These are phyloP conservation scores for Fusarium siculi DNA, from an alignment of 2,329 filamentous ascomycete species.

Conservation along the genomic window DNA sequence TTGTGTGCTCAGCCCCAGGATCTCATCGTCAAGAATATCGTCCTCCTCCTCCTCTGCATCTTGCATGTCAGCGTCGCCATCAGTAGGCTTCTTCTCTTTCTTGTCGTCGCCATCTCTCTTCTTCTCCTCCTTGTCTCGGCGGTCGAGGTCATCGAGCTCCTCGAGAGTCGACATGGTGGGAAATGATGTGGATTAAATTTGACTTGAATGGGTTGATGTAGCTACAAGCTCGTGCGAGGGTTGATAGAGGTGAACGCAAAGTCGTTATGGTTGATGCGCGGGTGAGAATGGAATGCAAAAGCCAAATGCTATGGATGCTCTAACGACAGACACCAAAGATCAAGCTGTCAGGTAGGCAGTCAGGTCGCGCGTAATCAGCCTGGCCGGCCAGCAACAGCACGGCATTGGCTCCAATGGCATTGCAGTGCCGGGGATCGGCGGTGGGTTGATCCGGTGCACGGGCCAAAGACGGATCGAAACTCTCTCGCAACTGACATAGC, in stretches of 20 bases:
- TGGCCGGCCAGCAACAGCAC: conserved; percentile 32
- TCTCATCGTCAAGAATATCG: conserved; percentile 90
- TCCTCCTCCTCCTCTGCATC: conserved; percentile 81
- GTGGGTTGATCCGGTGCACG: conserved; percentile 43
- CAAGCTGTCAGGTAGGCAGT: conserved; percentile 44
- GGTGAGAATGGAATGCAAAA: conserved; percentile 20
- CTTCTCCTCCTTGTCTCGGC: conserved; percentile 79
- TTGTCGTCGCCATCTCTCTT: conserved; percentile 52
- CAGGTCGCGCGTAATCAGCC: conserved; percentile 48
- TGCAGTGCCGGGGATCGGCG: conserved; percentile 32
- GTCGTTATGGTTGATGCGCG: conserved; percentile 1
- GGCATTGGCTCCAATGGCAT: conserved; percentile 25
- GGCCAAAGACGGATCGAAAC: conserved; percentile 4
- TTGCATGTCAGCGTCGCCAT: conserved; percentile 90
- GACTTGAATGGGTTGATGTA: neutral
- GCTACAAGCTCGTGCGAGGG: neutral
- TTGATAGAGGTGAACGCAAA: neutral
- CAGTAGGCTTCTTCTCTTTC: conserved; percentile 59
- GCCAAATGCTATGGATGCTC: conserved; percentile 29
- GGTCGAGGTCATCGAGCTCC: conserved; percentile 90
- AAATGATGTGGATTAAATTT: conserved; percentile 9
- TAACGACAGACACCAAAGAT: conserved; percentile 25
- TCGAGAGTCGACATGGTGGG: conserved; percentile 85
- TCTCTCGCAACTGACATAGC: conserved; percentile 16
- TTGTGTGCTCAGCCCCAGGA: conserved; percentile 90